phyloP scores from a whole-genome alignment of 106 monocot genomes.

The Hemerocallis citrina region DNA sequence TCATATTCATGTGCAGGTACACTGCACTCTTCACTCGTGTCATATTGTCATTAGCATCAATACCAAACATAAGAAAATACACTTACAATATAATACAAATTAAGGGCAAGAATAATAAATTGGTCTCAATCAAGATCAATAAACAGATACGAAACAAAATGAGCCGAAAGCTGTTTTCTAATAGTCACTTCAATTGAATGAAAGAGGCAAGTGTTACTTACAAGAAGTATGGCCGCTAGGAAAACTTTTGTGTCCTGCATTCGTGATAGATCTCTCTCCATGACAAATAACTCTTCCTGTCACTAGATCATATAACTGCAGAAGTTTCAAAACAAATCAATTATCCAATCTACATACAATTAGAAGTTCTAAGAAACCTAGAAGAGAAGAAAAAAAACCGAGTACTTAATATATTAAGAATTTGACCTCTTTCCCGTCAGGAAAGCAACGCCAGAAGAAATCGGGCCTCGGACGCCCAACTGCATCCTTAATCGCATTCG shows the following conservation, averaged over 20 bases:
- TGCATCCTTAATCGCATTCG: constrained; percentile 37
- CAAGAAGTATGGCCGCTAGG: constrained; percentile 70
- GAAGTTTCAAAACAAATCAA: neutral
- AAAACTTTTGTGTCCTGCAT: constrained; percentile 58
- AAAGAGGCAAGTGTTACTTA: constrained; percentile 25
- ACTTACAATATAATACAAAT: too few relatives aligned
- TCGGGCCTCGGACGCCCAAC: constrained; percentile 61
- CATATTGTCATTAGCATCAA: too few relatives aligned
- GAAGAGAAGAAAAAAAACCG: neutral
- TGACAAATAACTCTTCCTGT: constrained; percentile 52
- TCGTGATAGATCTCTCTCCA: constrained; percentile 24
- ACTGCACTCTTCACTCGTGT: too few relatives aligned
- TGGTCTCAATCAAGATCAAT: too few relatives aligned
- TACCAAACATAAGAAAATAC: too few relatives aligned
- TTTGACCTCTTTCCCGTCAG: constrained; percentile 50
- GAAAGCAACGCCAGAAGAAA: constrained; percentile 65
- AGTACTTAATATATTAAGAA: neutral
- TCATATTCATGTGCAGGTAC: too few relatives aligned
- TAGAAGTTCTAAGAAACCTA: neutral
- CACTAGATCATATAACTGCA: constrained; percentile 42
- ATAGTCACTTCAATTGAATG: too few relatives aligned
- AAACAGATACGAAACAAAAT: too few relatives aligned
- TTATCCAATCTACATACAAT: neutral
- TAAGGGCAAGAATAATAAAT: too few relatives aligned
- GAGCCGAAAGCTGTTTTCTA: too few relatives aligned